Conservation (phyloP, 768 basidiomycete species). For the Termitomyces sp. region DNA sequence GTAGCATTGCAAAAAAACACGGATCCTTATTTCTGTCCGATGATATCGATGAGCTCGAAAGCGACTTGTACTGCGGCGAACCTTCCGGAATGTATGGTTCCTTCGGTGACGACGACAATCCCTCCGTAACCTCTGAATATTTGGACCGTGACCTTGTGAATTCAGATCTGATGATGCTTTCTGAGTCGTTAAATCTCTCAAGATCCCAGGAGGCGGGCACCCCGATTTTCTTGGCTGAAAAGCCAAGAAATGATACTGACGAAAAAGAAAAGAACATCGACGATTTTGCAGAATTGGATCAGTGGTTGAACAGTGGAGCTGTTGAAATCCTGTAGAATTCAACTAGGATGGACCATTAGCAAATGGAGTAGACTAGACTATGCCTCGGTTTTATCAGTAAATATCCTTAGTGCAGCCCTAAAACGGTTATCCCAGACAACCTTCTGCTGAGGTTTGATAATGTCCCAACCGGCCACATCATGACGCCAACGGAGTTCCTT, state of each 20-base stretch:
- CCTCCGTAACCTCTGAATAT: constrained; percentile 24
- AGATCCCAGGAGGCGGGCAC: background rate
- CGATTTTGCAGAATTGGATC: constrained; percentile 60
- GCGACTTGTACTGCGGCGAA: background rate
- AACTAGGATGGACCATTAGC: background rate
- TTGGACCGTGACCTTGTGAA: background rate
- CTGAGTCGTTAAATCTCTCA: background rate
- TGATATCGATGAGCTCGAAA: background rate
- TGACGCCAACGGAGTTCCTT: constrained; percentile 86
- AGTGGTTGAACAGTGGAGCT: constrained; percentile 61
- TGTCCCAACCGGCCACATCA: constrained; percentile 74
- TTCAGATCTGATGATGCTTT: background rate
- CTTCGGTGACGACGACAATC: constrained; percentile 15
- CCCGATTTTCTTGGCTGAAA: too few relatives aligned
- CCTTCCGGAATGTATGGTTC: background rate
- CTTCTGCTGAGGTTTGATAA: constrained; percentile 55
- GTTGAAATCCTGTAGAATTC: constrained; percentile 41
- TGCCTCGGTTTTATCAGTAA: constrained; percentile 28
- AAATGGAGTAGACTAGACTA: constrained; percentile 1
- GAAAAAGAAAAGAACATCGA: constrained; percentile 25
- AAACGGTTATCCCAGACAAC: constrained; percentile 81
- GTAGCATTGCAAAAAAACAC: background rate
- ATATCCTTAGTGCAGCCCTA: constrained; percentile 52
- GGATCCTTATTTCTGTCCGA: constrained; percentile 4
- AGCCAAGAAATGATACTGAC: background rate